Evolutionary conservation across 2,329 filamentous ascomycete species (phyloP).

Genomic region (Clonostachys sp.): DNA sequence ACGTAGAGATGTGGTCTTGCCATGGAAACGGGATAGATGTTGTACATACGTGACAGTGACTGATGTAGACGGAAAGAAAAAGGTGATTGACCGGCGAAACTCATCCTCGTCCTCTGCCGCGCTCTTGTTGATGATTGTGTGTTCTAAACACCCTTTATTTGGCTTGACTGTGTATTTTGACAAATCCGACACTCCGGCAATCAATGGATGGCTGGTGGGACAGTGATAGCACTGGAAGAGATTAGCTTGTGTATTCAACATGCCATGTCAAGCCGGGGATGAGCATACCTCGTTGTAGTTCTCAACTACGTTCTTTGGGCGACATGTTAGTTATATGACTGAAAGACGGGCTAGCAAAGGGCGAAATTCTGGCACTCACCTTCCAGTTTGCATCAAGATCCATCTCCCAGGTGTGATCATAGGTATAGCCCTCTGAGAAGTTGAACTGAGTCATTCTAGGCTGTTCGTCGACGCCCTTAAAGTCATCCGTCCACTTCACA

Average conservation of each 20-base stretch:
- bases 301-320: conserved; percentile 26
- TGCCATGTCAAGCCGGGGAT: too few relatives aligned
- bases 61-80: conserved; percentile 45
- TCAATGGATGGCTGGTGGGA: conserved; percentile 52
- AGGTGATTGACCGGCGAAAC: conserved; percentile 37
- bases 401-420: conserved; percentile 54
- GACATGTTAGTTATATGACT: too few relatives aligned
- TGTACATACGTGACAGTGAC: conserved; percentile 43
- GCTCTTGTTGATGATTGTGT: conserved; percentile 39
- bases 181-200: conserved; percentile 51
- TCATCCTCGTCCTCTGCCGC: conserved; percentile 41
- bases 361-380: conserved; percentile 14
- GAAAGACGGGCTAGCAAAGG: too few relatives aligned
- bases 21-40: conserved; percentile 57
- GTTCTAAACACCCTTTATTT: conserved; percentile 42
- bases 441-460: conserved; percentile 36
- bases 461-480: conserved; percentile 38
- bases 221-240: conserved; percentile 50
- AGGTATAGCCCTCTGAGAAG: conserved; percentile 45
- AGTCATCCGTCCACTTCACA: conserved; percentile 46
- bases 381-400: conserved; percentile 56
- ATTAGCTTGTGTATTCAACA: too few relatives aligned
- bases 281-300: conserved; percentile 51
- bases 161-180: conserved; percentile 48
- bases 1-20: conserved; percentile 51